phyloP scores from a whole-genome alignment of 306 rosid species.

The Vigna reflexopilosa region DNA sequence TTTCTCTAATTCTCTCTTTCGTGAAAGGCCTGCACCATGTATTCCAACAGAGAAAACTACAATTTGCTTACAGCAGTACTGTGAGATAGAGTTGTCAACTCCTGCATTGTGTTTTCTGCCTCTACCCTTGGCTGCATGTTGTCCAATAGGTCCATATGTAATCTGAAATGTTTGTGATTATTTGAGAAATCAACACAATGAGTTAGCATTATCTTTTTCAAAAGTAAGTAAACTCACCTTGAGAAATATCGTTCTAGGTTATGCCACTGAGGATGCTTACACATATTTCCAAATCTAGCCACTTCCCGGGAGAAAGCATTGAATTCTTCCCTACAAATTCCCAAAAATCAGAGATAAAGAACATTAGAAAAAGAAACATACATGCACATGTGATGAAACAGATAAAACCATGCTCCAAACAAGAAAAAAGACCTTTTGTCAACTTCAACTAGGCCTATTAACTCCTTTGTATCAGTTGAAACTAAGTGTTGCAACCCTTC shows the following conservation, averaged over 20 bases:
- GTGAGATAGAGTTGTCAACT: conserved; percentile 66
- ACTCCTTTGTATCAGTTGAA: conserved; percentile 71
- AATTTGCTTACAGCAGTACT: conserved; percentile 77
- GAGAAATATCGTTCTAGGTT: conserved; percentile 71
- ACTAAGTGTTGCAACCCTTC: conserved; percentile 71
- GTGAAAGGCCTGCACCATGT: too few relatives aligned
- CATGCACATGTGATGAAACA: not conserved
- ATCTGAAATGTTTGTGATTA: conserved; percentile 60
- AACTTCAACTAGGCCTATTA: conserved; percentile 67
- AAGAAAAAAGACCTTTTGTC: conserved; percentile 81
- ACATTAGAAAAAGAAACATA: conserved; percentile 4
- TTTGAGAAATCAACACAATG: conserved; percentile 29
- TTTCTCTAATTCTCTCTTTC: too few relatives aligned
- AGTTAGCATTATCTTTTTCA: conserved; percentile 18
- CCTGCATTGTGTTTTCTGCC: conserved; percentile 72
- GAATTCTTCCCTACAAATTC: conserved; percentile 74
- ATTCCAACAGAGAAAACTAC: not conserved
- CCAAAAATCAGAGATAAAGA: conserved; percentile 39
- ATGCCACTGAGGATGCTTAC: conserved; percentile 90
- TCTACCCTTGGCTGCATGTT: conserved; percentile 57
- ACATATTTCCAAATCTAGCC: conserved; percentile 77
- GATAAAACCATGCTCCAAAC: conserved; percentile 20
- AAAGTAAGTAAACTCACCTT: conserved; percentile 55
- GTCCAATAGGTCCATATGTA: conserved; percentile 57
- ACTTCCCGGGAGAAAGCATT: conserved; percentile 69